Percentiles rank a stretch among this genome's conserved stretches.
Conservation (phyloP, 768 basidiomycete species). For the Coprinopsis sp. region DNA sequence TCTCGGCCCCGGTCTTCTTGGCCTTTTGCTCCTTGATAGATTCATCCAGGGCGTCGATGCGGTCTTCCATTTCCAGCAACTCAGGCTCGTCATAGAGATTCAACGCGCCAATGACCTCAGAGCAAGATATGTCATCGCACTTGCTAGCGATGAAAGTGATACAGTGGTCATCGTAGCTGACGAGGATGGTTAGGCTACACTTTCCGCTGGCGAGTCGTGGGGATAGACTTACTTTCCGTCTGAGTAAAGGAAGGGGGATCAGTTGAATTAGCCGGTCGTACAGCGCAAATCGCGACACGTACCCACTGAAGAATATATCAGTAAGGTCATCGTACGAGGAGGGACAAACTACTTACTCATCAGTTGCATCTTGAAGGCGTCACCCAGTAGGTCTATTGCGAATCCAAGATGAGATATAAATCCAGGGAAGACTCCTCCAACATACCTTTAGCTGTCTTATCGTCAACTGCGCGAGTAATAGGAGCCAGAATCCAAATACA, state of each 20-base stretch:
- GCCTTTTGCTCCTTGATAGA: conserved; percentile 37
- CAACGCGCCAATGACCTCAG: conserved; percentile 50
- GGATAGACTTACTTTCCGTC: conserved; percentile 50
- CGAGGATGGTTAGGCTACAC: background rate
- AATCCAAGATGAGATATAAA: background rate
- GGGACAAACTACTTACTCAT: conserved; percentile 40
- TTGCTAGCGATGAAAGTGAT: conserved; percentile 66
- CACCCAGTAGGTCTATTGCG: conserved; percentile 50
- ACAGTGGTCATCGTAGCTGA: conserved; percentile 51
- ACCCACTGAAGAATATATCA: conserved; percentile 36
- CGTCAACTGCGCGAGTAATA: conserved; percentile 59
- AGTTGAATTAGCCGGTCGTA: background rate
- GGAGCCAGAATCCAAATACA: conserved; percentile 67
- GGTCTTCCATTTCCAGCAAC: conserved; percentile 45
- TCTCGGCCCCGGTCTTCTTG: conserved; percentile 36
- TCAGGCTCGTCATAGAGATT: conserved; percentile 48
- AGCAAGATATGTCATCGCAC: conserved; percentile 60
- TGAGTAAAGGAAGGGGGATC: conserved; percentile 15
- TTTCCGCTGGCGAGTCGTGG: background rate
- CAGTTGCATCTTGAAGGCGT: conserved; percentile 59
- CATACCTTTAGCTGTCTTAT: conserved; percentile 56
- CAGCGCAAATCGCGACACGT: conserved; percentile 15
- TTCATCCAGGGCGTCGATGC: conserved; percentile 30
- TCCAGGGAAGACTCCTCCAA: background rate
- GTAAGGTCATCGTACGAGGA: conserved; percentile 4